A percentile compares a stretch with the other conserved stretches of the same genome.
phyloP scores from a whole-genome alignment of 805 yeast genomes.

The Candida schatavii region DNA sequence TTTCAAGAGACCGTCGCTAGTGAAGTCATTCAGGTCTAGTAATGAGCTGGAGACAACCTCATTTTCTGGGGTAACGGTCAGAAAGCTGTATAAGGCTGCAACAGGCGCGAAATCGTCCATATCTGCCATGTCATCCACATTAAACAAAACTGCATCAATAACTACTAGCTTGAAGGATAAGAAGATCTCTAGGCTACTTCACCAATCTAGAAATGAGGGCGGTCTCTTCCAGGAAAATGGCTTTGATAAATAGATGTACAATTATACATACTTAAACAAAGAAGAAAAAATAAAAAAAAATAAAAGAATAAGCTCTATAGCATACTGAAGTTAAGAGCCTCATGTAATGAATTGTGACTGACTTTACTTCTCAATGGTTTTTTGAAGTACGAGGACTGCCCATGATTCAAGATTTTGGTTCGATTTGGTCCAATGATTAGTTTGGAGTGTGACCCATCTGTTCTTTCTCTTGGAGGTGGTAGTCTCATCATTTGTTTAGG shows the following conservation, averaged over 20 bases:
- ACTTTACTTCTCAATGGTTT: constrained; percentile 36
- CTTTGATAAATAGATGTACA: constrained; percentile 15
- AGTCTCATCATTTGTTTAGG: constrained; percentile 30
- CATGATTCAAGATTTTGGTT: constrained; percentile 41
- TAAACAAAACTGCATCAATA: constrained; percentile 11
- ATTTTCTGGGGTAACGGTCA: constrained; percentile 49
- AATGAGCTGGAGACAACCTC: constrained; percentile 39
- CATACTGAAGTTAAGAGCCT: constrained; percentile 31
- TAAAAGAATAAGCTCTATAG: neutral
- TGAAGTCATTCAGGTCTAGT: constrained; percentile 44
- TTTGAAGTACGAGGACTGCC: constrained; percentile 36
- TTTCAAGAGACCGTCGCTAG: constrained; percentile 44
- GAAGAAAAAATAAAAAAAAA: neutral
- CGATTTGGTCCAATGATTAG: constrained; percentile 42
- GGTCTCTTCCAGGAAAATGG: constrained; percentile 17
- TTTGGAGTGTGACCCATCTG: constrained; percentile 40
- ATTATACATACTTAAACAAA: constrained; percentile 5
- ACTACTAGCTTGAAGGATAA: constrained; percentile 22
- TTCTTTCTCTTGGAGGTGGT: constrained; percentile 21
- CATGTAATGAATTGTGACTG: constrained; percentile 47
- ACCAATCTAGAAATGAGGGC: constrained; percentile 16
- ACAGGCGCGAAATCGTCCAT: constrained; percentile 58
- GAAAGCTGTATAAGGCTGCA: constrained; percentile 53
- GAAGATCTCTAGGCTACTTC: constrained; percentile 24
- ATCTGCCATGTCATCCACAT: constrained; percentile 46